These are phyloP conservation scores for Chytriomyces confervae DNA, from an alignment of 192 early-diverging fungal species.

Conservation along the genomic window DNA sequence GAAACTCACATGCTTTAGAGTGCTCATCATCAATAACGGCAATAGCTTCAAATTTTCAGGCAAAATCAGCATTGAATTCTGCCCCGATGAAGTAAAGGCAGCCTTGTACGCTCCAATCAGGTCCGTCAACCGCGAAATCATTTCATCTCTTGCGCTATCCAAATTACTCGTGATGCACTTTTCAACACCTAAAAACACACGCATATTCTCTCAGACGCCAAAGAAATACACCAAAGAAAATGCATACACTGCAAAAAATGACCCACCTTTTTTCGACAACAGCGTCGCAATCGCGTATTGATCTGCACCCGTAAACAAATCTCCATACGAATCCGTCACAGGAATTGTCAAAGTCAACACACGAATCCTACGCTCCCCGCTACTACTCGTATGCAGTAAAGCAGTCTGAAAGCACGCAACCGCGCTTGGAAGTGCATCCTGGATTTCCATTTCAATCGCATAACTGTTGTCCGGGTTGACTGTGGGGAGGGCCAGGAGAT, in stretches of 20 bases:
- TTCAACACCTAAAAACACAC: slow-evolving; percentile 62
- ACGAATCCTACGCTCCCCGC: slow-evolving; percentile 86
- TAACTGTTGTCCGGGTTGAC: slow-evolving; percentile 93
- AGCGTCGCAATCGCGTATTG: slow-evolving; percentile 82
- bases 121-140: slow-evolving; percentile 84
- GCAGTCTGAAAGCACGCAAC: slow-evolving; percentile 95
- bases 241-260: background rate
- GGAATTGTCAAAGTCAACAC: slow-evolving; percentile 90
- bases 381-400: slow-evolving; percentile 87
- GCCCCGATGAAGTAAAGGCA: slow-evolving; percentile 74
- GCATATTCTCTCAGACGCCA: background rate
- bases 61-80: slow-evolving; percentile 79
- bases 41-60: slow-evolving; percentile 86
- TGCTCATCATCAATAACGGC: slow-evolving; percentile 79
- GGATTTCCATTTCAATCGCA: slow-evolving; percentile 79
- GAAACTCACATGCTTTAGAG: slow-evolving; percentile 79
- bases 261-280: slow-evolving; percentile 80
- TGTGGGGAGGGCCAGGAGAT: slow-evolving; percentile 88
- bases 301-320: slow-evolving; percentile 84
- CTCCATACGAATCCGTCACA: slow-evolving; percentile 78
- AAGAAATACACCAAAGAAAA: background rate
- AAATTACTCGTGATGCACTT: slow-evolving; percentile 82
- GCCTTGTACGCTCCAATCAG: slow-evolving; percentile 91
- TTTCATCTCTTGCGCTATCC: slow-evolving; percentile 92
- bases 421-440: slow-evolving; percentile 73